Percentiles rank a stretch among this genome's conserved stretches.
These are phyloP conservation scores for Pleurotus pulmonarius DNA, from an alignment of 768 basidiomycete genomes.

Conservation along the genomic window DNA sequence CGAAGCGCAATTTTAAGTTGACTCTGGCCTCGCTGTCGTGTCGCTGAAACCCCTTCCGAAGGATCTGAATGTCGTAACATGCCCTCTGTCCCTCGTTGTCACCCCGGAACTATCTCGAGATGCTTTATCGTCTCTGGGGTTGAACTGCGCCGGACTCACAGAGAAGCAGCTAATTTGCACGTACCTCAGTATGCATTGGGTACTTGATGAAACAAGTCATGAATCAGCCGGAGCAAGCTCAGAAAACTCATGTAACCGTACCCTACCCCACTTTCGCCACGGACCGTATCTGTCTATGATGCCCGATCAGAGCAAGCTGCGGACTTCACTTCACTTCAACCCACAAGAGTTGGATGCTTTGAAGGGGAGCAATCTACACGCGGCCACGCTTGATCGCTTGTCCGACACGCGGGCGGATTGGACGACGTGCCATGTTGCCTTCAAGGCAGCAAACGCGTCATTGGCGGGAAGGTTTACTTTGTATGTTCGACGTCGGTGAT, in stretches of 20 bases:
- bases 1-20: conserved; percentile 23
- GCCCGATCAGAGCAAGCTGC: conserved; percentile 51
- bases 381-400: conserved; percentile 68
- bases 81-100: conserved; percentile 64
- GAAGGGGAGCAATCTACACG: conserved; percentile 76
- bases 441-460: conserved; percentile 28
- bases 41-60: conserved; percentile 43
- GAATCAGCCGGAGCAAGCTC: background rate
- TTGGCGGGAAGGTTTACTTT: conserved; percentile 62
- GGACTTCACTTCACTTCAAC: conserved; percentile 75
- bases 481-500: conserved; percentile 35
- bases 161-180: conserved; percentile 66
- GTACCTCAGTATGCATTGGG: conserved; percentile 66
- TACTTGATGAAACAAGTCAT: conserved; percentile 37
- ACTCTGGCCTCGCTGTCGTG: conserved; percentile 46
- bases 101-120: conserved; percentile 45
- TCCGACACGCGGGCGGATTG: conserved; percentile 63
- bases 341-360: conserved; percentile 59
- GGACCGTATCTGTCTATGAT: conserved; percentile 65
- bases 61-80: conserved; percentile 58
- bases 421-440: conserved; percentile 42
- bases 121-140: conserved; percentile 36
- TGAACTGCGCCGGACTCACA: conserved; percentile 36
- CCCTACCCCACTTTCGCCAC: conserved; percentile 29
- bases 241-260: background rate